Conservation (phyloP, 257 asterid genomes). For the Marsdenia floribunda region DNA sequence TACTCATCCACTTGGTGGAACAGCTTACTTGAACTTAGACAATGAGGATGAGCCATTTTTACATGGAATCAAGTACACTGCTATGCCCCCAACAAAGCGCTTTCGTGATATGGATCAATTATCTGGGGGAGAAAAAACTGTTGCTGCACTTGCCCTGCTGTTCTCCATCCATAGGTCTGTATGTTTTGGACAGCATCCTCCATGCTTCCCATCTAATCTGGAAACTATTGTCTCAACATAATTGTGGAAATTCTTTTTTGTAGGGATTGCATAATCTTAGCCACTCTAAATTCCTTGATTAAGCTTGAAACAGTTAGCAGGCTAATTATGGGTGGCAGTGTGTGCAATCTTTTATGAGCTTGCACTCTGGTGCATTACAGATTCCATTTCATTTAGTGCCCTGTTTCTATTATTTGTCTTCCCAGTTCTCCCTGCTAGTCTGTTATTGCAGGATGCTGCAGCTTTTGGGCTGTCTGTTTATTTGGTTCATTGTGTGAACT, state of each 20-base stretch:
- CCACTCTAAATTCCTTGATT: neutral
- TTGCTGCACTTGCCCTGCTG: conserved; percentile 96
- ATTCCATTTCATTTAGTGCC: neutral
- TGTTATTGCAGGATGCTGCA: neutral
- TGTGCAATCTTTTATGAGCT: neutral
- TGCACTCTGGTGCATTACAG: neutral
- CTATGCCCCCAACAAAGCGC: conserved; percentile 98
- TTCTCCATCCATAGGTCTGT: conserved; percentile 93
- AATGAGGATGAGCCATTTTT: conserved; percentile 93
- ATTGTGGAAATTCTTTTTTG: neutral
- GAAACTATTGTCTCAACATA: neutral
- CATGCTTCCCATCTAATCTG: neutral
- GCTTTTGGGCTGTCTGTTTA: neutral
- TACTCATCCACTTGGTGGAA: conserved; percentile 93
- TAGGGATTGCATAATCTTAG: neutral
- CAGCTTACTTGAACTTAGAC: conserved; percentile 86
- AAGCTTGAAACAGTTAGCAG: neutral
- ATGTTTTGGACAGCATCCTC: conserved; percentile 10
- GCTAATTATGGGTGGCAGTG: neutral
- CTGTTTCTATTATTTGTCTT: neutral
- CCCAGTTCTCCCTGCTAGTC: neutral
- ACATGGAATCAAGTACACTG: conserved; percentile 87
- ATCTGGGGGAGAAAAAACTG: conserved; percentile 98
- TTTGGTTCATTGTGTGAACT: neutral
- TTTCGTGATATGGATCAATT: conserved; percentile 91